Evolutionary conservation across 345 rosid genomes (phyloP).

Genomic region (Crucihimalaya himalaica): DNA sequence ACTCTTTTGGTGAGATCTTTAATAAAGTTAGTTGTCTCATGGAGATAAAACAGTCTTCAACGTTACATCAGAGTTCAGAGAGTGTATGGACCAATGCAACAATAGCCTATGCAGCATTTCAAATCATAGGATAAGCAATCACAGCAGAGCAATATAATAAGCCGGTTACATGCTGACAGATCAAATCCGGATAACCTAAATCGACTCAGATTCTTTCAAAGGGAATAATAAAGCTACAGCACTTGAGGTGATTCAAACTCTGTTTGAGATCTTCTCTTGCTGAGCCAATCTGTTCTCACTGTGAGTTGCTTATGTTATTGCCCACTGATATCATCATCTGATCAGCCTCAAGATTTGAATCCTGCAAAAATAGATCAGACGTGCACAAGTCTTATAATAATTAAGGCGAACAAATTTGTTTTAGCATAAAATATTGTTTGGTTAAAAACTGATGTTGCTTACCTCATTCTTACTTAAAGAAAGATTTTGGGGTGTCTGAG

Average conservation of each 20-base stretch:
- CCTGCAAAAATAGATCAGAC: slow-evolving; percentile 37
- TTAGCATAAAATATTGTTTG: neutral
- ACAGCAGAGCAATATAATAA: slow-evolving; percentile 5
- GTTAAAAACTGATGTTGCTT: slow-evolving; percentile 24
- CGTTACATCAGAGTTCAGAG: slow-evolving; percentile 8
- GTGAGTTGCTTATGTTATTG: slow-evolving; percentile 37
- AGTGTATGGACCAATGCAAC: slow-evolving; percentile 24
- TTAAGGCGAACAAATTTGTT: neutral
- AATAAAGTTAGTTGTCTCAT: slow-evolving; percentile 15
- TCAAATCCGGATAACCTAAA: slow-evolving; percentile 30
- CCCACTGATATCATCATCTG: slow-evolving; percentile 38
- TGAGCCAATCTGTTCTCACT: slow-evolving; percentile 29
- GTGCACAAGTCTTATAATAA: neutral
- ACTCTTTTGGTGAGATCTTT: slow-evolving; percentile 14
- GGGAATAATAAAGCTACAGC: slow-evolving; percentile 5
- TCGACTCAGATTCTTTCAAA: slow-evolving; percentile 16
- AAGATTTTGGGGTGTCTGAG: slow-evolving; percentile 45
- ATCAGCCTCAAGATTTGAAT: slow-evolving; percentile 46
- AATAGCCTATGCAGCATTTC: slow-evolving; percentile 13
- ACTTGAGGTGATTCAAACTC: slow-evolving; percentile 9
- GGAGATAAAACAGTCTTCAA: neutral
- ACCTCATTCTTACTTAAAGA: slow-evolving; percentile 47
- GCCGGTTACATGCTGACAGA: slow-evolving; percentile 9
- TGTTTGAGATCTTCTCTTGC: slow-evolving; percentile 24
- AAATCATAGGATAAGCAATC: slow-evolving; percentile 14